These are phyloP conservation scores for Diatrype stigma DNA, from an alignment of 2,329 filamentous ascomycete genomes.

Conservation along the genomic window DNA sequence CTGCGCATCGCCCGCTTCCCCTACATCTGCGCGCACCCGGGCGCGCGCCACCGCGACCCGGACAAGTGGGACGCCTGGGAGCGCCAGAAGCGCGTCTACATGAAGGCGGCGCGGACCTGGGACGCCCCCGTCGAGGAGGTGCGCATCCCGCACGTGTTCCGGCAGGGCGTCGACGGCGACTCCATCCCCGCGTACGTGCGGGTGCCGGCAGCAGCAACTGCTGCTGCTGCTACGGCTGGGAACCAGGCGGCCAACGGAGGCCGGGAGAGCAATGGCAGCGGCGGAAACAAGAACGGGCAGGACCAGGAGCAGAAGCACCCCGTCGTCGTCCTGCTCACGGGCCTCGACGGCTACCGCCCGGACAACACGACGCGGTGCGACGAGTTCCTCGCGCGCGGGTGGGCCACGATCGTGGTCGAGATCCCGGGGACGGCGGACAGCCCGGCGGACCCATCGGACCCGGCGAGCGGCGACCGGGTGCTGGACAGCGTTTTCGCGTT, in stretches of 20 bases:
- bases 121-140: slow-evolving; percentile 58
- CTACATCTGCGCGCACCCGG: slow-evolving; percentile 40
- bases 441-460: slow-evolving; percentile 59
- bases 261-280: neutral
- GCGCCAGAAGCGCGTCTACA: slow-evolving; percentile 59
- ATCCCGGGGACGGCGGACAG: slow-evolving; percentile 66
- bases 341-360: slow-evolving; percentile 59
- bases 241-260: neutral
- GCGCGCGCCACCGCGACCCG: slow-evolving; percentile 27
- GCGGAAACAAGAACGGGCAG: too few species aligned
- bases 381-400: slow-evolving; percentile 59
- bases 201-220: slow-evolving; percentile 40
- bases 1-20: slow-evolving; percentile 72
- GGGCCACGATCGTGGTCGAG: slow-evolving; percentile 59
- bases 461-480: slow-evolving; percentile 54
- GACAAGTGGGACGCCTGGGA: slow-evolving; percentile 61
- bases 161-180: slow-evolving; percentile 45
- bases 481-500: slow-evolving; percentile 58
- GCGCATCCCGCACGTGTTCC: slow-evolving; percentile 53
- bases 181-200: slow-evolving; percentile 63
- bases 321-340: slow-evolving; percentile 54
- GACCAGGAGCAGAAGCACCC: slow-evolving; percentile 30
- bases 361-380: slow-evolving; percentile 59
- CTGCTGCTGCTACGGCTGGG: neutral
- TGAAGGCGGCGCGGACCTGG: slow-evolving; percentile 53